Base-by-base conservation (phyloP, 2,329 filamentous ascomycete genomes). In the Aspergillus sojae region DNA sequence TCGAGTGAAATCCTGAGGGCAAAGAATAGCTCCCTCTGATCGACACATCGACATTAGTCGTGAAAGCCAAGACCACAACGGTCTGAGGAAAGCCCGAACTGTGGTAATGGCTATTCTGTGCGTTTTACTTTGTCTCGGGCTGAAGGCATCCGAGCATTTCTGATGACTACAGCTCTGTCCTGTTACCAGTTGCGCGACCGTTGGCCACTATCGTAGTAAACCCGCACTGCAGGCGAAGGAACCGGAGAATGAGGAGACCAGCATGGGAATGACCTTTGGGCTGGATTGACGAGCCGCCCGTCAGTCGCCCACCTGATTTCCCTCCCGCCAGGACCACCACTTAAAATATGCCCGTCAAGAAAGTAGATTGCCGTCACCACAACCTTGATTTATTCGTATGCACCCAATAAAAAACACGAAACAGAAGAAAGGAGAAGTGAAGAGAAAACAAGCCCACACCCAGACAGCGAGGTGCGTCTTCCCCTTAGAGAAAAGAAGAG, bases 391-490 rank as follows among this genome's bases (percentile, higher is more conserved):
- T 23, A 54, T 52, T 59, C 57, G 57, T 59, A 59, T 59, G 46
- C 57, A 59, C 21, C n/a, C 30, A 43, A 36, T 46, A 34, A 19
- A 52, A 58, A 58, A 57, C 5, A 32, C 34, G 26, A 39, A 62
- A 48, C 12, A 48, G 28, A 62, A 56, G n/a, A 58, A 58, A 46
- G 32, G 60, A 53, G 45, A 43, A 59, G 46, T 41, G 26, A 52
- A 41, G 32, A 30, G 19, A 59, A 53, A 53, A n/a, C 9, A 57
- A 58, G 32, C 21, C n/a, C 9, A 55, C 30, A 36, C 34, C 21
- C 45, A 60, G 48, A 46, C 32, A 52, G 10, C 53, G 52, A 68
- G 67, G 67, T 68, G 64, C 65, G 67, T 68, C 48, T 61, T 41
- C 58, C 43, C n/a, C 56, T 45, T 41, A 48, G 10, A 21, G 14